phyloP scores from a whole-genome alignment of 805 yeast species.

The Pichia cephalocereana region DNA sequence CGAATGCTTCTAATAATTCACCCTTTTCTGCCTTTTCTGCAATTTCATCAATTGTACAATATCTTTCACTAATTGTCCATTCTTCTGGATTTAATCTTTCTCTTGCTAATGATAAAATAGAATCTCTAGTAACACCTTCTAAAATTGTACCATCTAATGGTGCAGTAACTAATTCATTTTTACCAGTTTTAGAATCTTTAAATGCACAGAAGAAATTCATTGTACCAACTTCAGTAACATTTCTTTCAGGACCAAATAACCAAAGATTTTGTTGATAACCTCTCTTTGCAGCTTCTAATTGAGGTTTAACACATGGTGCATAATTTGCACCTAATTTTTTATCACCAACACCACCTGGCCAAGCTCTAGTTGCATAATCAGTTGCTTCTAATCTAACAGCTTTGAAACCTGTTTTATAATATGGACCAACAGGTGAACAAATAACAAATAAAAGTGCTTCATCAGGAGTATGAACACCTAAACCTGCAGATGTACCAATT shows the following conservation, averaged over 20 bases:
- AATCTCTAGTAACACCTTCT: constrained; percentile 95
- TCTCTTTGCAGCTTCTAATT: constrained; percentile 76
- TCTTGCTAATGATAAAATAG: constrained; percentile 69
- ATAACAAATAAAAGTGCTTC: constrained; percentile 79
- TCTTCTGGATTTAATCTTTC: constrained; percentile 63
- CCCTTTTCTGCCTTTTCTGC: constrained; percentile 70
- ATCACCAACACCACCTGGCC: constrained; percentile 99
- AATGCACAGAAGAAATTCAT: constrained; percentile 93
- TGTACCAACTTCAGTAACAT: constrained; percentile 94
- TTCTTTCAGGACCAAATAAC: constrained; percentile 85
- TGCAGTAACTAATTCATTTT: constrained; percentile 88
- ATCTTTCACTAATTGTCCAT: constrained; percentile 82
- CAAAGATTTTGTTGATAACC: constrained; percentile 96
- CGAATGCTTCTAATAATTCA: constrained; percentile 87
- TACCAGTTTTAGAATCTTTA: constrained; percentile 64
- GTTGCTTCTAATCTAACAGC: constrained; percentile 94
- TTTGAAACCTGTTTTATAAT: constrained; percentile 90
- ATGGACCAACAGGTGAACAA: constrained; percentile 95
- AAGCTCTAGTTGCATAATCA: constrained; percentile 92
- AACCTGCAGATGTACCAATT: constrained; percentile 83
- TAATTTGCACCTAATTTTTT: constrained; percentile 95
- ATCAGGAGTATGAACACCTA: constrained; percentile 80
- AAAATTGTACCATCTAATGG: constrained; percentile 96
- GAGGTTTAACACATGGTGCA: constrained; percentile 92
- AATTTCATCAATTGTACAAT: constrained; percentile 73